These are phyloP conservation scores for Flaveria ramosissima DNA, from an alignment of 129 eudicot genomes.

Conservation along the genomic window DNA sequence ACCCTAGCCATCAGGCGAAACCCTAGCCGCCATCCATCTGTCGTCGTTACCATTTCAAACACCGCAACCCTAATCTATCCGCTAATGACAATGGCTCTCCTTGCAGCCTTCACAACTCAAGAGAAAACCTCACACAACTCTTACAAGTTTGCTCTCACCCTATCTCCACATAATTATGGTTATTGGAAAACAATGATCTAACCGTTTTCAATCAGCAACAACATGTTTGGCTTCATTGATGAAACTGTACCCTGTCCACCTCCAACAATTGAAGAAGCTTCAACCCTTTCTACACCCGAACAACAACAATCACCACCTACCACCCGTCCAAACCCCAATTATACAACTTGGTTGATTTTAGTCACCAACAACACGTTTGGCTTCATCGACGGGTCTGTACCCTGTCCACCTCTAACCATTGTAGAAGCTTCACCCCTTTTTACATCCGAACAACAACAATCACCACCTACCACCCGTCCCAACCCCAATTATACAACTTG, in stretches of 20 bases:
- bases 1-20: too few species aligned
- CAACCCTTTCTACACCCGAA: too few species aligned
- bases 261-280: neutral
- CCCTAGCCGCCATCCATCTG: too few species aligned
- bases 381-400: neutral
- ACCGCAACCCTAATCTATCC: too few species aligned
- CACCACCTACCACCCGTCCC: neutral
- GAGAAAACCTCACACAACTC: conserved; percentile 12
- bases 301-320: neutral
- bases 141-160: neutral
- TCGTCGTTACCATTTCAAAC: too few species aligned
- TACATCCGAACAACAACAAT: neutral
- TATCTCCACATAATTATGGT: neutral
- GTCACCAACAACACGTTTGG: neutral
- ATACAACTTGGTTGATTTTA: neutral
- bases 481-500: conserved; percentile 5
- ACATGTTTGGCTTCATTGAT: neutral
- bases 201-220: neutral
- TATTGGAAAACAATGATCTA: neutral
- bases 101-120: neutral
- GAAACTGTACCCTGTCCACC: neutral
- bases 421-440: too few species aligned
- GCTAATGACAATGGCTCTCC: neutral
- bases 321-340: neutral
- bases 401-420: neutral